Base-by-base conservation (phyloP, 768 basidiomycete genomes). In the Collybiopsis confluens region DNA sequence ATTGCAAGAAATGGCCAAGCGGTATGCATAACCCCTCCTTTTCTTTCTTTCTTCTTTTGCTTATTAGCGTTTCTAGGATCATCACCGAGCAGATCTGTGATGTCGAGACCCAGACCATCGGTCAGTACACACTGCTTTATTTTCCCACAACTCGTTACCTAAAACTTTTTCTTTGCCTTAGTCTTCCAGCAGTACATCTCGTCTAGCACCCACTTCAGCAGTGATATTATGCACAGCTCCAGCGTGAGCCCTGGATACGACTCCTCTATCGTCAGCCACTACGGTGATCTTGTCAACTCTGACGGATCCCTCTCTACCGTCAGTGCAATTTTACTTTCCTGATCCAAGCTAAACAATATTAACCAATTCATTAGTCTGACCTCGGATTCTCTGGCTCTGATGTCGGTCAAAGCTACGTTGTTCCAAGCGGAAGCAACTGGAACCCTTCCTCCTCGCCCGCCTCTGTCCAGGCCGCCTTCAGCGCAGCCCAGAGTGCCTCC, bases 21-120 rank as follows among this genome's bases (percentile, higher is more conserved):
- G 65, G 76, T 76, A 49, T 56, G 61, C 10, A 24, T 10, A 2
- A 1, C 10, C 35, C 11, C 18, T 40, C 6, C 35, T 13, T 54
- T 18, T 20, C 8, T 26, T 27, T 18, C 11, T 20, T 38, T 52
- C 40, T 28, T 15, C 54, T 18, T n/a, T 47, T n/a, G 9, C 36
- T 8, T 52, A 13, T 45, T 23, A 40, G 46, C 11, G 10, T 6
- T 6, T 13, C 30, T 23, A 76, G 76, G 62, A 70, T 77, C 61
- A 71, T 77, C 58, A 67, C 70, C 30, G 73, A 78, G 62, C 69
- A 72, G 45, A 69, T 77, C 49, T 80, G 78, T 59, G 75, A 78
- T 47, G 77, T 79, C 43, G 78, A 80, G 56, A 70, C 71, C 23
- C 78, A 80, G 55, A 61, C 58, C 16, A 54, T 66, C 26, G 41